Evolutionary conservation across 257 asterid genomes (phyloP).

Genomic region (Solanum chaucha): DNA sequence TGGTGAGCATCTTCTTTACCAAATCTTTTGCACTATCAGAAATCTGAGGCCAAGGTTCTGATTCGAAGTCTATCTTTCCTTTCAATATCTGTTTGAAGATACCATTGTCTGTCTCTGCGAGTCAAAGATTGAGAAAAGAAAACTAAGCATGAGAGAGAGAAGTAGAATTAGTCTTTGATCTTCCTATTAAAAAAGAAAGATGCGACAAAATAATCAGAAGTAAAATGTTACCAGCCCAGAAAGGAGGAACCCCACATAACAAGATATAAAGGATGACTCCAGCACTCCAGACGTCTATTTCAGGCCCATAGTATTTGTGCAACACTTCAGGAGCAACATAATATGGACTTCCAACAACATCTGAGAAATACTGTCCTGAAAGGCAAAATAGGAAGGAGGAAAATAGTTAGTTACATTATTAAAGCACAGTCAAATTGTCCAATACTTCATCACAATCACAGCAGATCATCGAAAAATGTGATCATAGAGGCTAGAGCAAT

Average conservation of each 20-base stretch:
- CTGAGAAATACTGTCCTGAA: slow-evolving; percentile 68
- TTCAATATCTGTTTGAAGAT: slow-evolving; percentile 83
- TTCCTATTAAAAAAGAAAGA: neutral
- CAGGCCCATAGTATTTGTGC: slow-evolving; percentile 76
- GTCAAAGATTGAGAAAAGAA: neutral
- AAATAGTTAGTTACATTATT: neutral
- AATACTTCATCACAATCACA: neutral
- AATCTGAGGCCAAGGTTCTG: slow-evolving; percentile 93
- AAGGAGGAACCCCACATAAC: slow-evolving; percentile 80
- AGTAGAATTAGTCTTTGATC: neutral
- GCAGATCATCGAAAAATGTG: neutral
- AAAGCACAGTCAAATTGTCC: neutral
- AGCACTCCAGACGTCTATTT: slow-evolving; percentile 90
- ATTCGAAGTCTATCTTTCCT: slow-evolving; percentile 71
- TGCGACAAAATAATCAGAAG: neutral
- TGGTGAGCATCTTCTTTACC: slow-evolving; percentile 66
- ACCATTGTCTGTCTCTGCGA: slow-evolving; percentile 80
- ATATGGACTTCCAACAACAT: slow-evolving; percentile 89
- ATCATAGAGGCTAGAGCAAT: neutral
- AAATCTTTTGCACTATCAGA: slow-evolving; percentile 90
- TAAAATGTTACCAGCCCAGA: slow-evolving; percentile 59
- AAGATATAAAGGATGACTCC: slow-evolving; percentile 82
- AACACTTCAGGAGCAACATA: slow-evolving; percentile 89
- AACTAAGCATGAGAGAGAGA: neutral
- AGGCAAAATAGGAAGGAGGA: neutral